phyloP scores from a whole-genome alignment of 2,329 filamentous ascomycete genomes.

The Tothia fuscella region DNA sequence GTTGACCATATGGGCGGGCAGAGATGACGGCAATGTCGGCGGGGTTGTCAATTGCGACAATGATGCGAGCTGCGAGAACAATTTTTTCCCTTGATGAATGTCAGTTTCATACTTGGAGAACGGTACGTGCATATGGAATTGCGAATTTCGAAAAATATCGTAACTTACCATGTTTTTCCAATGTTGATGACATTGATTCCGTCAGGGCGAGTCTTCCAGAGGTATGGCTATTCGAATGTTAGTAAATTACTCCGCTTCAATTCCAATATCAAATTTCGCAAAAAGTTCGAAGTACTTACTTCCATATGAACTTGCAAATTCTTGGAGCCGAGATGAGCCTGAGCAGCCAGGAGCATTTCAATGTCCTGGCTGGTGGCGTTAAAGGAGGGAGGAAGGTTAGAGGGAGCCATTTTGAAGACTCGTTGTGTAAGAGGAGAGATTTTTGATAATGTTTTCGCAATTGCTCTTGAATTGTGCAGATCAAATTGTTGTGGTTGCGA shows the following conservation, averaged over 20 bases:
- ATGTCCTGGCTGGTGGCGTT: conserved; percentile 97
- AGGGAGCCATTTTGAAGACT: conserved; percentile 70
- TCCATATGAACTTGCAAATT: conserved; percentile 99
- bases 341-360: conserved; percentile 97
- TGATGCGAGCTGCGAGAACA: conserved; percentile 95
- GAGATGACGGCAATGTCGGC: conserved; percentile 88
- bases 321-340: conserved; percentile 95
- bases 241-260: conserved; percentile 46
- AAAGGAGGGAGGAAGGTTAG: conserved; percentile 88
- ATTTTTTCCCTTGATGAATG: conserved; percentile 70
- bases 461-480: conserved; percentile 2
- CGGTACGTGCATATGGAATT: not conserved
- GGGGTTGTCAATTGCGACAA: conserved; percentile 98
- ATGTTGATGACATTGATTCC: conserved; percentile 99
- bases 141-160: not conserved
- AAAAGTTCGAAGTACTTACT: conserved; percentile 33
- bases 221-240: too few relatives aligned
- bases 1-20: conserved; percentile 98
- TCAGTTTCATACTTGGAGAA: conserved; percentile 3
- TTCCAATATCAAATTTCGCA: not conserved
- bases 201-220: conserved; percentile 98
- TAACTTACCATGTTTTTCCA: conserved; percentile 89
- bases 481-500: too few relatives aligned
- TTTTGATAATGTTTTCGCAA: not conserved
- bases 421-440: not conserved